A percentile compares a stretch with the other conserved stretches of the same genome.
Evolutionary conservation across 2,329 filamentous ascomycete species (phyloP).

Genomic region (Huntiella moniliformis): DNA sequence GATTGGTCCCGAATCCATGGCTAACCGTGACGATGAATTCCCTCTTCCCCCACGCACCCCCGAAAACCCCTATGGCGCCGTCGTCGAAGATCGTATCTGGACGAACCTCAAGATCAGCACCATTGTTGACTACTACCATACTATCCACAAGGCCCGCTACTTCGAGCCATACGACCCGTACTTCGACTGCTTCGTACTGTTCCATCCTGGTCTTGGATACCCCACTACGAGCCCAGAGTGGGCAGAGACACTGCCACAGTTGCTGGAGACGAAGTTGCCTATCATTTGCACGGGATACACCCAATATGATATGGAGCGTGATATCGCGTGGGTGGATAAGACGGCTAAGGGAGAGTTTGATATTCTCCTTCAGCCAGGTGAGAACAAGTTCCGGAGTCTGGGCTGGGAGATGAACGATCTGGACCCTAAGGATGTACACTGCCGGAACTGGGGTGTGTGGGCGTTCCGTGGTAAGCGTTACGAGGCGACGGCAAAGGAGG

Average conservation of each 20-base stretch:
- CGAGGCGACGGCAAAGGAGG: slow-evolving; percentile 40
- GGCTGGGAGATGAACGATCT: slow-evolving; percentile 94
- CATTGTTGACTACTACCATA: slow-evolving; percentile 96
- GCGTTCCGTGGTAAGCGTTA: slow-evolving; percentile 87
- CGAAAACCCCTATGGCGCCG: slow-evolving; percentile 76
- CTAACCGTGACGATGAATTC: slow-evolving; percentile 81
- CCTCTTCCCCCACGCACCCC: slow-evolving; percentile 74
- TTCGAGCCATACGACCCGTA: slow-evolving; percentile 95
- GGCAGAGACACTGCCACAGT: slow-evolving; percentile 71
- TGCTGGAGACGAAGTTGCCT: slow-evolving; percentile 89
- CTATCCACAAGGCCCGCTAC: slow-evolving; percentile 71
- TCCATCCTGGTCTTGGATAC: slow-evolving; percentile 91
- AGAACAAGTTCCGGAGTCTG: slow-evolving; percentile 85
- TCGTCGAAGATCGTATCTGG: slow-evolving; percentile 79
- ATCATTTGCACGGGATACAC: slow-evolving; percentile 94
- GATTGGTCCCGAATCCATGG: slow-evolving; percentile 90
- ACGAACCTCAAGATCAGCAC: slow-evolving; percentile 91
- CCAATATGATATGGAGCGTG: slow-evolving; percentile 81
- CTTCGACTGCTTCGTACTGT: slow-evolving; percentile 92
- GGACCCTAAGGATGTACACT: slow-evolving; percentile 83
- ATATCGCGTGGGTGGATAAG: slow-evolving; percentile 75
- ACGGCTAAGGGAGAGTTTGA: slow-evolving; percentile 83
- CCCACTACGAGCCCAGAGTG: slow-evolving; percentile 87
- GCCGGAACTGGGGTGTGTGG: slow-evolving; percentile 95
- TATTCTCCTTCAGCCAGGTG: slow-evolving; percentile 72